Percentiles rank a stretch among this genome's conserved stretches.
These are phyloP conservation scores for Calycina herbarum DNA, from an alignment of 2,329 filamentous ascomycete species.

Conservation along the genomic window DNA sequence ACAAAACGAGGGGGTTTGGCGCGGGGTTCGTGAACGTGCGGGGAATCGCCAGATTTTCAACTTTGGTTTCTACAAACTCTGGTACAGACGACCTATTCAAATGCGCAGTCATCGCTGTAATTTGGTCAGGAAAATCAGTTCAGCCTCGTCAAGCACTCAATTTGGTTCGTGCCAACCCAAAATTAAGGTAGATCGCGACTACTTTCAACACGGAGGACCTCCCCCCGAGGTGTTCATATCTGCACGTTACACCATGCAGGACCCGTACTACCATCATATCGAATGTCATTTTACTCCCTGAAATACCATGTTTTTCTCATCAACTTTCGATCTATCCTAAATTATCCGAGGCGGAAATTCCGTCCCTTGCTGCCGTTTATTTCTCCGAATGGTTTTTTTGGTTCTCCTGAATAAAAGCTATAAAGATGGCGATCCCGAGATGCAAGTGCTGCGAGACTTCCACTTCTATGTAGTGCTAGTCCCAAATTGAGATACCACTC, in stretches of 20 bases:
- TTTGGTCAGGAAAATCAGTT: not conserved
- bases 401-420: not conserved
- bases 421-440: not conserved
- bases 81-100: not conserved
- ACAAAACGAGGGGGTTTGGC: not conserved
- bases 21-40: slow-evolving; percentile 1
- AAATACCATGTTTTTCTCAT: slow-evolving; percentile 2
- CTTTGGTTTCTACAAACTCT: not conserved
- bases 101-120: not conserved
- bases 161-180: not conserved
- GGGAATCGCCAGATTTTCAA: slow-evolving; percentile 1
- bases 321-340: not conserved
- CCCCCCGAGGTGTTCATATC: slow-evolving; percentile 7
- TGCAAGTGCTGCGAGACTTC: not conserved
- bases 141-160: too few species aligned
- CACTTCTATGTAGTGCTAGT: not conserved
- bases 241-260: slow-evolving; percentile 4
- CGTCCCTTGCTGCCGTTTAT: slow-evolving; percentile 5
- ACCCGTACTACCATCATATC: slow-evolving; percentile 1
- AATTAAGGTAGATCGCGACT: slow-evolving; percentile 10
- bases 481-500: not conserved
- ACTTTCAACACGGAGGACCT: slow-evolving; percentile 8
- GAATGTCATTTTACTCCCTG: not conserved
- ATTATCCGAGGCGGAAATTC: slow-evolving; percentile 5
- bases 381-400: not conserved